Evolutionary conservation across 352 stramenopile genomes (phyloP), one percentile per base, ranked within the genome.

Genomic region (Pythium folliculosum): DNA sequence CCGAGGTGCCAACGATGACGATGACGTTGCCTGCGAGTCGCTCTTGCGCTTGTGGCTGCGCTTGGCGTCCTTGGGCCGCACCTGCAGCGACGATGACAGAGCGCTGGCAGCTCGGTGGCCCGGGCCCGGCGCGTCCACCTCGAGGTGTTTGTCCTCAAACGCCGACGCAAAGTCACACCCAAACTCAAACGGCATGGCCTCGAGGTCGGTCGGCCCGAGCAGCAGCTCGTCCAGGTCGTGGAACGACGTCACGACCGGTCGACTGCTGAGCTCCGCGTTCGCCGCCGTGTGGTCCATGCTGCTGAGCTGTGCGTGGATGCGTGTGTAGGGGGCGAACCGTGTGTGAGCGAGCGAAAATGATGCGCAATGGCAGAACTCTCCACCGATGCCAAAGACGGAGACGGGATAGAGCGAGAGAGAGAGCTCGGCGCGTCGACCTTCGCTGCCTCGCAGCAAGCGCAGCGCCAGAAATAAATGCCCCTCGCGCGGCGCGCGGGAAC

Each of bases 181-280:
- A 58, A 81, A 75, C 59, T 81, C 75, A 50, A 81, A 78, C 44
- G 71, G 71, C 25, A 81, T 70, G 30, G 72, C 55, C 37, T 79
- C 71, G 14, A 78, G 63, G 21, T 77, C 35, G 35, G 35, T 40
- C 21, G 64, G 49, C 17, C 72, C 66, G 56, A 81, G 65, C 51
- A 81, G 57, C 17, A 81, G 50, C 50, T 81, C 75, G 44, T 81
- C 75, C 19, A 81, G 66, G 44, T 77, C 75, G 16, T 74, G 69
- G 30, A 77, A 65, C 16, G 45, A 17, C 0, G 62, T 43, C 21
- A 23, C 27, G 2, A 23, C 32, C 19, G 43, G 14, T 49, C 56
- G 56, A 54, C 43, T 43, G 30, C 43, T 63, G 25, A 43, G 2
- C 40, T 54, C 52, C 47, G 40, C 50, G 32, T 40, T 40, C 43